Base-by-base conservation (phyloP, 768 basidiomycete genomes). In the Cytidiella melzeri region DNA sequence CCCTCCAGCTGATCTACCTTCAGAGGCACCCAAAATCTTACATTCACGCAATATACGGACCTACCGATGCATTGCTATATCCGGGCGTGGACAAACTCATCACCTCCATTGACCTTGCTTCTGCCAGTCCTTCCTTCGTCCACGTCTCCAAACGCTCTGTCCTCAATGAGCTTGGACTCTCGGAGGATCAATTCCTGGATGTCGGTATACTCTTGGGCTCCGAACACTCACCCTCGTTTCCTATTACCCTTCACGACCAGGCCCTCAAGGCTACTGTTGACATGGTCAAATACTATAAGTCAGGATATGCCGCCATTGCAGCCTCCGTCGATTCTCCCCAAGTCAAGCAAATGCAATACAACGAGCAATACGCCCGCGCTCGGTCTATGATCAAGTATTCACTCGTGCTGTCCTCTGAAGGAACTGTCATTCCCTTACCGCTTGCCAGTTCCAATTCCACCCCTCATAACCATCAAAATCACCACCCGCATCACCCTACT, bases 171-270 rank as follows among this genome's bases (percentile, higher is more conserved):
- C 70, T 87, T 36, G 74, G 68, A 6, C 73, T 98, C 39, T 72
- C 66, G 39, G 84, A 92, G 57, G 93, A 96, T 62, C 94, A 96
- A 62, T 95, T 98, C 69, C 81, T 98, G 56, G 96, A 99, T 66
- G 78, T 93, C 54, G 86, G 84, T 20, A 87, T 99, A 58, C 78
- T 99, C 48, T 82, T 95, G 30, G 96, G 96, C 13, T 94, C 86
- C 55, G 88, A 94, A 25, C 77, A 81, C 56, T 83, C 87, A 0
- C 74, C 80, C 1, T 76, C 87, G 0, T 92, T 92, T 72, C 89
- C 90, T 6, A 87, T 88, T 9, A 87, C 82, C 28, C 72, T 81
- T 44, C 86, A 91, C 63, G 87, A 91, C 52, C 81, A 86, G 61
- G 85, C 81, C 0, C 68, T 92, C 50, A 91, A 90, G 64, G 83